A percentile compares a stretch with the other conserved stretches of the same genome.
phyloP scores from a whole-genome alignment of 2,329 filamentous ascomycete genomes.

The Cladophialophora chaetospira region DNA sequence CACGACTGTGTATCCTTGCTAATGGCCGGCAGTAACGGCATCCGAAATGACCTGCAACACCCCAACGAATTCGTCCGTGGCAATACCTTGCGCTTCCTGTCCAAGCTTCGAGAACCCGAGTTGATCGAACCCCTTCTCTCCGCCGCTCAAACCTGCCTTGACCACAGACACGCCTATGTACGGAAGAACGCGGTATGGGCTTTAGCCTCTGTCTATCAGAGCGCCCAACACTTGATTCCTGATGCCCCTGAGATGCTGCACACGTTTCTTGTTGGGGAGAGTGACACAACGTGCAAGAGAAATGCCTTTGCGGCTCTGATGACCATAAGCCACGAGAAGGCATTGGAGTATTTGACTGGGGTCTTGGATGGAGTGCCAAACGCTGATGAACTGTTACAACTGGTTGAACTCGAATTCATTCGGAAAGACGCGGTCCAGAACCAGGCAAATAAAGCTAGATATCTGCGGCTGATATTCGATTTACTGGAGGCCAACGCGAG shows the following conservation, averaged over 20 bases:
- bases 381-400: constrained; percentile 87
- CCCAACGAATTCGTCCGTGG: constrained; percentile 98
- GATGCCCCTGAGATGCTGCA: constrained; percentile 92
- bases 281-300: constrained; percentile 92
- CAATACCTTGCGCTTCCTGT: constrained; percentile 96
- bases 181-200: constrained; percentile 98
- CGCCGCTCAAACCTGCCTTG: constrained; percentile 86
- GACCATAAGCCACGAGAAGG: constrained; percentile 90
- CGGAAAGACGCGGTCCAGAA: constrained; percentile 96
- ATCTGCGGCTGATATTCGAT: constrained; percentile 93
- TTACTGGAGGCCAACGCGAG: constrained; percentile 89
- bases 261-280: constrained; percentile 86
- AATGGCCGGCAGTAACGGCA: constrained; percentile 73
- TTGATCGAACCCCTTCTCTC: constrained; percentile 94
- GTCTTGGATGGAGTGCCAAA: constrained; percentile 94
- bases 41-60: constrained; percentile 94
- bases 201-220: constrained; percentile 85
- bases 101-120: constrained; percentile 92
- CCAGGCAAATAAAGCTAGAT: constrained; percentile 91
- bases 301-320: constrained; percentile 93
- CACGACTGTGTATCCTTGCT: background rate
- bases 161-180: constrained; percentile 95
- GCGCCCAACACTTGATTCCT: constrained; percentile 88
- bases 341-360: constrained; percentile 80
- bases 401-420: constrained; percentile 96